Evolutionary conservation across 2,329 filamentous ascomycete species (phyloP), one percentile per base, ranked within the genome.

Genomic region (Penicillium rolfsii): DNA sequence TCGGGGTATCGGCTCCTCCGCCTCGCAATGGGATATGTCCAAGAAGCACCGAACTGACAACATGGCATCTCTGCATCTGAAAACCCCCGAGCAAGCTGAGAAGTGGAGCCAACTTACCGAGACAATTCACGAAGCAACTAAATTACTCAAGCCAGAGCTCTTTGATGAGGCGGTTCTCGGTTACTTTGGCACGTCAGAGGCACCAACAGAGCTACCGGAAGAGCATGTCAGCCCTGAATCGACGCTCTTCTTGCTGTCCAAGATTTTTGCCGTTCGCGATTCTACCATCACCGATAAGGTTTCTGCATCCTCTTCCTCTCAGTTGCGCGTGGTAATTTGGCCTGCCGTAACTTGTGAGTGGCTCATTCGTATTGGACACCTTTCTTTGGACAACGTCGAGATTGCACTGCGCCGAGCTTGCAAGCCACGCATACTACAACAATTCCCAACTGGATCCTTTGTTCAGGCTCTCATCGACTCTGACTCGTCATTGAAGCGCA

Each of bases 311-410:
- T 70, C 68, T 14, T 63, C 67, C 8, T 70, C 67, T 54, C 73
- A 66, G 50, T 66, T 78, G 14, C 69, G 64, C 19, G 66, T 77
- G 57, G 67, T 61, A 5, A 62, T 80, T n/a, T 77, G 77, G 69
- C 78, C 78, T 3, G 63, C 67, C 5, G 63, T 64, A 16, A 78
- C 77, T 9, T 77, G 78, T 54, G 62, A 74, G 35, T 81, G 79
- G 79, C 73, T 82, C 12, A 72, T 78, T 49, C 64, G 72, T 12
- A 59, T 73, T 7, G 76, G 78, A 19, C 71, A 79, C 30, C 59
- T 82, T 4, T 77, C 72, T 16, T 58, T 69, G 7, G 73, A 73
- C 52, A 78, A 76, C n/a, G 70, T 81, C 33, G 73, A 79, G 46
- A 72, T 72, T 54, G 77, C 78, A 14, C 67, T 80, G 35, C 73